Evolutionary conservation across 139 green algal species (phyloP), one percentile per base, ranked within the genome.

Genomic region (Spirogloea muscicola): DNA sequence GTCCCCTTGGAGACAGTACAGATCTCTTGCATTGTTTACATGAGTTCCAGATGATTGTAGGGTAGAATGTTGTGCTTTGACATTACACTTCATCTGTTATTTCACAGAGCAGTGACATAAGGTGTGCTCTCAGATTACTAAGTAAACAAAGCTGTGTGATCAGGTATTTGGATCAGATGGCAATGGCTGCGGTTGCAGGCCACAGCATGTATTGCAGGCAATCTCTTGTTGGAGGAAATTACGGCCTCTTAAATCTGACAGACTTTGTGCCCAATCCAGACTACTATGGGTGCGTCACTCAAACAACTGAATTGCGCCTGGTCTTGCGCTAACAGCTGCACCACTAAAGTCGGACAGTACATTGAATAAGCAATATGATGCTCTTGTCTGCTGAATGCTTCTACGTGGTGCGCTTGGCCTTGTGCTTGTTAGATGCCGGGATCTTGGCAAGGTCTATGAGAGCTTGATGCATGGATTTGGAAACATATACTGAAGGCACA

Each of bases 181-280:
- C 18, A 16, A 40, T 38, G 18, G 33, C 68, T 6, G 58, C 68
- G 31, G 13, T 9, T 7, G 13, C 77, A 16, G 58, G 44, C 7
- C 29, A 76, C 68, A 13, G 5, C 7, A 7, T 36, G 0, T 70
- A 61, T n/a, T 77, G 68, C 68, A 31, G 59, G n/a, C 68, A 77
- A n/a, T 48, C 68, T n/a, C 68, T 77, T 18, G 61, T 77, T 6
- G 68, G 68, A 16, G 68, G 68, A 6, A 77, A 79, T 36, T 77
- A 77, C 59, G 58, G 59, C 13, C 68, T 77, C 10, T 7, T 77
- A 21, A 49, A 13, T 44, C 18, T 46, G 18, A 18, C 18, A 18
- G 18, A 21, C 18, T 72, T 72, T n/a, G 39, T 21, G n/a, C 51
- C 62, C 18, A 18, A 74, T 18, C 62, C 51, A 33, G 62, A 69